Evolutionary conservation across 2,329 filamentous ascomycete species (phyloP).

Genomic region (Fusarium albidum): DNA sequence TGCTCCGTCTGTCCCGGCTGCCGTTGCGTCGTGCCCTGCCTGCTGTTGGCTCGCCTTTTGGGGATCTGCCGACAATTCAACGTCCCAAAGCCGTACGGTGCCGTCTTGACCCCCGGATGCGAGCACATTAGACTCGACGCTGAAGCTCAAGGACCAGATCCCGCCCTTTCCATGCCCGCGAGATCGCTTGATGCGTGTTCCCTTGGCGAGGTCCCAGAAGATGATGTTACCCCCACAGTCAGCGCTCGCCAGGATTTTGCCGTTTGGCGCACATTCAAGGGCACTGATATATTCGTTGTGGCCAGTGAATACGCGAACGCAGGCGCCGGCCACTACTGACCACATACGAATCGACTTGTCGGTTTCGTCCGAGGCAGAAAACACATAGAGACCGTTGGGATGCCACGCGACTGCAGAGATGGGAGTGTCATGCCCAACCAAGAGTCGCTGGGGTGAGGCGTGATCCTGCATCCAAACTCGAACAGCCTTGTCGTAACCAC

Average conservation of each 20-base stretch:
- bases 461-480: constrained; percentile 94
- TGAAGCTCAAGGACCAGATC: constrained; percentile 93
- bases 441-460: constrained; percentile 85
- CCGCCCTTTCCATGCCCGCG: constrained; percentile 93
- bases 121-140: constrained; percentile 88
- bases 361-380: constrained; percentile 85
- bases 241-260: constrained; percentile 89
- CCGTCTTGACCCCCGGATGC: constrained; percentile 91
- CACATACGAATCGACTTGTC: constrained; percentile 98
- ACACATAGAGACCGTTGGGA: constrained; percentile 91
- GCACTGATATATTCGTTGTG: constrained; percentile 89
- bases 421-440: constrained; percentile 91
- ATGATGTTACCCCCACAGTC: constrained; percentile 90
- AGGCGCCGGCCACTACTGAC: constrained; percentile 86
- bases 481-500: constrained; percentile 87
- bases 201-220: constrained; percentile 92
- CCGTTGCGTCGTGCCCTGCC: constrained; percentile 53
- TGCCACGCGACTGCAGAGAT: constrained; percentile 96
- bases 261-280: constrained; percentile 85
- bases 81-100: constrained; percentile 94
- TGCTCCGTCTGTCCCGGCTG: constrained; percentile 52
- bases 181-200: constrained; percentile 87
- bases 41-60: constrained; percentile 63
- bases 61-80: constrained; percentile 74
- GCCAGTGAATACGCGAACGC: constrained; percentile 90